Evolutionary conservation across 306 rosid genomes (phyloP).

Genomic region (Cyclanthera cordifolia): DNA sequence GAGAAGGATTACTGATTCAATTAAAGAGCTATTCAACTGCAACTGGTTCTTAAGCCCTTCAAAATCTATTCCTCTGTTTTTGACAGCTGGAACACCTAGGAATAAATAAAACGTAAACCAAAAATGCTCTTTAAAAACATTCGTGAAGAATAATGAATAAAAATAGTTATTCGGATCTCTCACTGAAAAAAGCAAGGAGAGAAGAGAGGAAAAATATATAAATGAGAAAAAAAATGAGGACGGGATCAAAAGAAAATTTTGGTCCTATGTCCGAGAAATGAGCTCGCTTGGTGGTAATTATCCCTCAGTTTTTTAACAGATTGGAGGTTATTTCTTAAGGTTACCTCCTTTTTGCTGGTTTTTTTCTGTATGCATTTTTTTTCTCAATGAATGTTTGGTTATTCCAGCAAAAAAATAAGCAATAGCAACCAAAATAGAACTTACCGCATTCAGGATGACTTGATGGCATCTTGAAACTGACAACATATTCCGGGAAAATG

Average conservation of each 20-base stretch:
- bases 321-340: neutral
- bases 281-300: neutral
- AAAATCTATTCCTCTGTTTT: neutral
- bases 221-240: neutral
- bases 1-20: conserved; percentile 18
- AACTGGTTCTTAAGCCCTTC: conserved; percentile 7
- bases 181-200: neutral
- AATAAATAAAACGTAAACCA: neutral
- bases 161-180: neutral
- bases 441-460: conserved; percentile 13
- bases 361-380: no score
- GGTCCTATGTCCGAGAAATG: neutral
- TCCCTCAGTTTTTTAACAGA: neutral
- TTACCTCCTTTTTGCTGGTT: neutral
- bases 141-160: neutral
- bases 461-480: conserved; percentile 21
- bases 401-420: neutral
- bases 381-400: neutral
- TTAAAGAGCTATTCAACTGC: conserved; percentile 15
- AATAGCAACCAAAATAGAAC: conserved; percentile 8
- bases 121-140: neutral
- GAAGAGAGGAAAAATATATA: neutral
- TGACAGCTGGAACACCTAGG: neutral
- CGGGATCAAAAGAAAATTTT: neutral
- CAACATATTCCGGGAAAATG: conserved; percentile 22